Evolutionary conservation across 176 grass and related monocot genomes (phyloP).

Genomic region (Olyra latifolia): DNA sequence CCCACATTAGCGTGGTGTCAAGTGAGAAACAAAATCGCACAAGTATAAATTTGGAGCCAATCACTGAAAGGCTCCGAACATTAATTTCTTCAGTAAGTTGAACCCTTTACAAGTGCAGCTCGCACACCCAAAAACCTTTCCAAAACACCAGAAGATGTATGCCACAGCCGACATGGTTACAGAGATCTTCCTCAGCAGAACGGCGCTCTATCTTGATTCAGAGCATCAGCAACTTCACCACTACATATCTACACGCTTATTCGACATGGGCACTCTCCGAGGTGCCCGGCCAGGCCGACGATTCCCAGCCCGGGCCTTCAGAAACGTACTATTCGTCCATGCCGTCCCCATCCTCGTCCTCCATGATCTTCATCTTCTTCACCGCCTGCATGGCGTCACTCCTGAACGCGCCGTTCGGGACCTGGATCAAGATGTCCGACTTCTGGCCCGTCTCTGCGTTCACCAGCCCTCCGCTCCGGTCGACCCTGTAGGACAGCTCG

Average conservation of each 20-base stretch:
- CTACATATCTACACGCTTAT: neutral
- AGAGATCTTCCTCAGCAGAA: too few relatives aligned
- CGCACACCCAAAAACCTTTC: too few relatives aligned
- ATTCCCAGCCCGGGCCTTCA: neutral
- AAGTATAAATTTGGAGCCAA: too few relatives aligned
- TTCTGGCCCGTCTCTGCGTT: slow-evolving; percentile 62
- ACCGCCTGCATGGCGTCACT: slow-evolving; percentile 35
- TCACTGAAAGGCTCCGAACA: too few relatives aligned
- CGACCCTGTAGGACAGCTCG: slow-evolving; percentile 61
- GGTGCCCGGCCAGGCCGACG: neutral
- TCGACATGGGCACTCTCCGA: neutral
- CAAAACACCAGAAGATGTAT: too few relatives aligned
- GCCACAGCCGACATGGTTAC: too few relatives aligned
- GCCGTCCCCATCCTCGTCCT: slow-evolving; percentile 46
- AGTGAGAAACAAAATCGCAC: too few relatives aligned
- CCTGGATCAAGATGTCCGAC: slow-evolving; percentile 78
- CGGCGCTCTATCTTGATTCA: too few relatives aligned
- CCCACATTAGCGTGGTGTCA: too few relatives aligned
- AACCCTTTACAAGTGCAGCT: too few relatives aligned
- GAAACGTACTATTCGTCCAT: slow-evolving; percentile 36
- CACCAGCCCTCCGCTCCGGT: slow-evolving; percentile 66
- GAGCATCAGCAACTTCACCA: neutral
- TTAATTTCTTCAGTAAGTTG: too few relatives aligned
- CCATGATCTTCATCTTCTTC: slow-evolving; percentile 68
- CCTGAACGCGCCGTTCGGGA: slow-evolving; percentile 42